Conservation (phyloP, 2,329 filamentous ascomycete genomes). For the Tolypocladium nubicola region DNA sequence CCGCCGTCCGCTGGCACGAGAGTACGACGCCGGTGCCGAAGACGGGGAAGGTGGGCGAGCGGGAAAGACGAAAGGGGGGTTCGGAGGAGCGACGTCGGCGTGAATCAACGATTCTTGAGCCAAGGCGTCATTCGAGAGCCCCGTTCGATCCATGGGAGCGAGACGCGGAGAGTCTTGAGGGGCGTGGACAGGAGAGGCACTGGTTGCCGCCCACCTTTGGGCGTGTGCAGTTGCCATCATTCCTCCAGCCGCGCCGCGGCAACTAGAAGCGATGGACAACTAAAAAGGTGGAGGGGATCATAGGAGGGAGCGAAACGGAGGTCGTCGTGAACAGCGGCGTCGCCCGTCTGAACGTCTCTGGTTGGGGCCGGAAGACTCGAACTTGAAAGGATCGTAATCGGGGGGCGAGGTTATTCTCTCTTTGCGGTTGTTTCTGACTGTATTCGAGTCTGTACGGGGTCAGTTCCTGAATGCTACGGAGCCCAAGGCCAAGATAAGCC, state of each 20-base stretch:
- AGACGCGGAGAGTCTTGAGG: constrained; percentile 15
- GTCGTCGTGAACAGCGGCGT: neutral
- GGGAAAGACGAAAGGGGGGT: constrained; percentile 57
- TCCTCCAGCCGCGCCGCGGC: constrained; percentile 38
- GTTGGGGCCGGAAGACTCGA: neutral
- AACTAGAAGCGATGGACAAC: constrained; percentile 31
- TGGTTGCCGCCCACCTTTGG: constrained; percentile 23
- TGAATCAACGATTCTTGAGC: constrained; percentile 3
- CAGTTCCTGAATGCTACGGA: neutral
- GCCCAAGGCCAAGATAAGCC: neutral
- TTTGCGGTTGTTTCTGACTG: neutral
- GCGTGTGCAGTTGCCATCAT: constrained; percentile 31
- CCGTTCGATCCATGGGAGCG: constrained; percentile 8
- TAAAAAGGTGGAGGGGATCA: constrained; percentile 26
- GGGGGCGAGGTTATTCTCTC: neutral
- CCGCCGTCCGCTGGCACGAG: constrained; percentile 37
- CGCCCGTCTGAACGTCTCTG: neutral
- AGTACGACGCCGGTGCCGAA: constrained; percentile 35
- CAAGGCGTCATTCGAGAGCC: neutral
- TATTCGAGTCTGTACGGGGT: neutral
- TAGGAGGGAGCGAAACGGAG: constrained; percentile 16
- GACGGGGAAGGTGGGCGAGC: constrained; percentile 31
- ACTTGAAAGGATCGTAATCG: neutral
- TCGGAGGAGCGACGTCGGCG: constrained; percentile 35
- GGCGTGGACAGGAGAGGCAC: constrained; percentile 13